These are phyloP conservation scores for Udeniomyces megalosporus DNA, from an alignment of 768 basidiomycete genomes.

Conservation along the genomic window DNA sequence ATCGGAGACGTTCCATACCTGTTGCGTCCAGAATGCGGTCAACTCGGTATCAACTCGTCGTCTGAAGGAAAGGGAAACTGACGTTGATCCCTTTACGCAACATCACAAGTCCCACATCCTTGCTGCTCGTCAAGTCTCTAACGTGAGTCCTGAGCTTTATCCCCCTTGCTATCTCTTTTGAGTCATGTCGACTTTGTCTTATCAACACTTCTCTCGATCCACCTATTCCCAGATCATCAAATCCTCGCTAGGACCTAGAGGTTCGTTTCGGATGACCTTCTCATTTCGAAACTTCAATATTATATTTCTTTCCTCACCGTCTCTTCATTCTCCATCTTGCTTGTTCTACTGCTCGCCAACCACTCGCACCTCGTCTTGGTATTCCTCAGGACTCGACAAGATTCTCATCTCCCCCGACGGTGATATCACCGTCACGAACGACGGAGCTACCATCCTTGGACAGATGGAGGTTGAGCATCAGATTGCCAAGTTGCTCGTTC, in stretches of 20 bases:
- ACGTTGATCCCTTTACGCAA: neutral
- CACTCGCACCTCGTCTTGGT: neutral
- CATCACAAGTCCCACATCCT: constrained; percentile 68
- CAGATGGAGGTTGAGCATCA: constrained; percentile 99
- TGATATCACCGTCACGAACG: constrained; percentile 97
- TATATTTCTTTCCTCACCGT: too few species aligned
- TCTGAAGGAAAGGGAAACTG: too few species aligned
- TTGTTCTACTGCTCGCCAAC: too few species aligned
- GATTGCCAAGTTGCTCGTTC: constrained; percentile 92
- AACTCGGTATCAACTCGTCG: too few species aligned
- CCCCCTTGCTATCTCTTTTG: neutral
- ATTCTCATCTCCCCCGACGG: constrained; percentile 57
- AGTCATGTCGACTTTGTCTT: neutral
- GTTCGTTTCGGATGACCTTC: constrained; percentile 31
- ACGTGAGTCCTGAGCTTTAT: too few species aligned
- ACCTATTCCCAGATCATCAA: constrained; percentile 66
- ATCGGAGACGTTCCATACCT: too few species aligned
- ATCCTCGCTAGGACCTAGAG: constrained; percentile 87
- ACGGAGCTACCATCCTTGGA: constrained; percentile 91
- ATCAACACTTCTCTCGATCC: neutral
- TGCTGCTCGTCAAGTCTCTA: constrained; percentile 45
- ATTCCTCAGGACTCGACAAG: constrained; percentile 46
- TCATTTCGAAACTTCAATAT: too few species aligned
- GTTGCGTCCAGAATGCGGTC: too few species aligned
- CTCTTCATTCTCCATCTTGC: too few species aligned